Evolutionary conservation across 139 green algal genomes (phyloP).

Genomic region (Chlamydomonas sp.): DNA sequence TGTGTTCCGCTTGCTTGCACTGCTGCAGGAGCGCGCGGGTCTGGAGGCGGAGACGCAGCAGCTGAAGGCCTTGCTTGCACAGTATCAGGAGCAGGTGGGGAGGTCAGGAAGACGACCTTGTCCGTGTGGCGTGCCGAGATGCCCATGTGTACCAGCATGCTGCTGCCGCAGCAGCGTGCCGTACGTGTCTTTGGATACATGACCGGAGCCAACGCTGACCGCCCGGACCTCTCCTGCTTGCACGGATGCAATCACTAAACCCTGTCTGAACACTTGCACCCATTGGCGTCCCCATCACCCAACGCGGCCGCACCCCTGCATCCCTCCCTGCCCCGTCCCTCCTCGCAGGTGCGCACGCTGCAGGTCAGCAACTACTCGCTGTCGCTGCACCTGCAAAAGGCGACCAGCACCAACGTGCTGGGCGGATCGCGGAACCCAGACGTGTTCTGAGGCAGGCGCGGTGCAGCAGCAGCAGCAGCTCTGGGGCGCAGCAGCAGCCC

Average conservation of each 20-base stretch:
- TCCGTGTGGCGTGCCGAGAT: background rate
- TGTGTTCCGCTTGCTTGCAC: no score
- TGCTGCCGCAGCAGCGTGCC: no score
- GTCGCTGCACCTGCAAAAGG: slow-evolving; percentile 78
- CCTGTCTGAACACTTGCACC: no score
- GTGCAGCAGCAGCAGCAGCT: no score
- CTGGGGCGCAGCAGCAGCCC: no score
- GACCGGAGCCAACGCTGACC: no score
- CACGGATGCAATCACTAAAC: no score
- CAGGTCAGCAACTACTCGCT: slow-evolving; percentile 87
- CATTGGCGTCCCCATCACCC: no score
- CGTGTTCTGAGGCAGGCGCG: slow-evolving; percentile 9
- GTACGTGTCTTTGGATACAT: no score
- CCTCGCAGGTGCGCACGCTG: slow-evolving; percentile 53
- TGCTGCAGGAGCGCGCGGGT: slow-evolving; percentile 55
- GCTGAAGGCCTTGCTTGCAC: slow-evolving; percentile 62
- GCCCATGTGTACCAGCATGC: no score
- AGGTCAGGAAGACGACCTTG: background rate
- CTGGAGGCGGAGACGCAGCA: slow-evolving; percentile 56
- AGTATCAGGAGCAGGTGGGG: slow-evolving; percentile 64
- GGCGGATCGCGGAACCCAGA: slow-evolving; percentile 1
- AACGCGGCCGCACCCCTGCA: no score
- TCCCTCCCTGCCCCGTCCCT: background rate
- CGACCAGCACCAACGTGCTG: slow-evolving; percentile 45
- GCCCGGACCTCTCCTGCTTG: no score